Percentiles rank a stretch among this genome's conserved stretches.
Evolutionary conservation across 371 early-diverging fungal species (phyloP).

Genomic region (Amoeboaphelidium occidentale): DNA sequence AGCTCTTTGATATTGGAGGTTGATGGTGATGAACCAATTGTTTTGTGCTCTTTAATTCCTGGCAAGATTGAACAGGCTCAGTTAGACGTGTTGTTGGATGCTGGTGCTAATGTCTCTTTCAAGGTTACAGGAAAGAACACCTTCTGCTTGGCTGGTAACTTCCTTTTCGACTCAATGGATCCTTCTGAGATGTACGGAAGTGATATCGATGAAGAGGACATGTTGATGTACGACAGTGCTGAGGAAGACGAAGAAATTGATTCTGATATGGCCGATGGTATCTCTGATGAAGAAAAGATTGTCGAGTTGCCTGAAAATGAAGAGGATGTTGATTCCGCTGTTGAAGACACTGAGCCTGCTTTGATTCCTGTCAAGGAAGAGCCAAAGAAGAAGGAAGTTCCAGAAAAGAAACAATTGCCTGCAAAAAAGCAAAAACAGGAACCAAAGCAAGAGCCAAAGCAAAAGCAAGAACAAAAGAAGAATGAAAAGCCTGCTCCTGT

Average conservation of each 20-base stretch:
- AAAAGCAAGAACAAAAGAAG: not conserved
- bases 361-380: not conserved
- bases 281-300: not conserved
- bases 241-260: slow-evolving; percentile 4
- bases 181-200: not conserved
- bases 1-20: too few species aligned
- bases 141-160: too few species aligned
- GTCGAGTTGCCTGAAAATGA: slow-evolving; percentile 2
- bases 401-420: too few species aligned
- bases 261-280: not conserved
- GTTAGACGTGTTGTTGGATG: slow-evolving; percentile 1
- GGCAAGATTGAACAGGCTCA: not conserved
- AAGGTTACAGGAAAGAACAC: not conserved
- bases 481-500: not conserved
- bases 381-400: not conserved
- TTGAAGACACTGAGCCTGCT: not conserved
- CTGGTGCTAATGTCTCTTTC: not conserved
- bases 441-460: not conserved
- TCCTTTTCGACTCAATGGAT: too few species aligned
- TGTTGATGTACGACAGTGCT: slow-evolving; percentile 2
- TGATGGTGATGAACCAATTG: too few species aligned
- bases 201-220: slow-evolving; percentile 3
- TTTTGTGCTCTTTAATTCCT: too few species aligned
- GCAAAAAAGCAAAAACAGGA: not conserved
- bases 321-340: slow-evolving; percentile 2